A percentile compares a stretch with the other conserved stretches of the same genome.
phyloP scores from a whole-genome alignment of 1,284 basidiomycete species.

The Ceratorhiza oryzae-sativae region DNA sequence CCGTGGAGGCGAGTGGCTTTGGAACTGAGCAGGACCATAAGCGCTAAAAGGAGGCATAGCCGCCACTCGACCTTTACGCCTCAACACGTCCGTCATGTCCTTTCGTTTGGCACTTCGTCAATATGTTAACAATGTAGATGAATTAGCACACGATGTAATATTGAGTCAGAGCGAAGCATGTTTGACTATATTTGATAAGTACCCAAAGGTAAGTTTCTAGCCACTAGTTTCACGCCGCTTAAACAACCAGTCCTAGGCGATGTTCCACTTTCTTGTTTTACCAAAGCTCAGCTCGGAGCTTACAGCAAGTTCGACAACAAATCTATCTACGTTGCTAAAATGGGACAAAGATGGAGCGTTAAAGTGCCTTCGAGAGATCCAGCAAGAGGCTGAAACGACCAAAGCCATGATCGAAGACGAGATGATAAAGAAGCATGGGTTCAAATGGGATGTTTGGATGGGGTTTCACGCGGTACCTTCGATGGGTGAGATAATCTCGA shows the following conservation, averaged over 20 bases:
- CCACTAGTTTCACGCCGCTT: not conserved
- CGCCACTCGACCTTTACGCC: not conserved
- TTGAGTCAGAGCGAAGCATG: conserved; percentile 22
- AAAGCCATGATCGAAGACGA: conserved; percentile 71
- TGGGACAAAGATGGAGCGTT: conserved; percentile 62
- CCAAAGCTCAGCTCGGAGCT: conserved; percentile 61
- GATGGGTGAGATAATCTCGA: conserved; percentile 54
- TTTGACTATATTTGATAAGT: conserved; percentile 81
- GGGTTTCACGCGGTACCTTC: conserved; percentile 87
- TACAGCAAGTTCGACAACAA: conserved; percentile 57
- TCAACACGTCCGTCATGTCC: conserved; percentile 6
- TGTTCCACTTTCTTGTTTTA: conserved; percentile 82
- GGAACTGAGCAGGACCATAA: conserved; percentile 24
- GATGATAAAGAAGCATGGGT: conserved; percentile 80
- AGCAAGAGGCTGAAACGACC: conserved; percentile 63
- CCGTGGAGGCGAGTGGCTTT: conserved; percentile 32
- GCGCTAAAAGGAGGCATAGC: conserved; percentile 11
- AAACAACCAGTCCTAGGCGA: conserved; percentile 53
- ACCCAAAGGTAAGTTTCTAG: conserved; percentile 63
- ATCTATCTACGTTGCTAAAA: conserved; percentile 67
- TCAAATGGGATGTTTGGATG: conserved; percentile 77
- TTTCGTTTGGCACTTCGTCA: conserved; percentile 28
- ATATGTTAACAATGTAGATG: conserved; percentile 13
- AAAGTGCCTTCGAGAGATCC: conserved; percentile 63
- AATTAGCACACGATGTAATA: conserved; percentile 14